Evolutionary conservation across 1,284 basidiomycete genomes (phyloP).

Genomic region (Mycena citricolor): DNA sequence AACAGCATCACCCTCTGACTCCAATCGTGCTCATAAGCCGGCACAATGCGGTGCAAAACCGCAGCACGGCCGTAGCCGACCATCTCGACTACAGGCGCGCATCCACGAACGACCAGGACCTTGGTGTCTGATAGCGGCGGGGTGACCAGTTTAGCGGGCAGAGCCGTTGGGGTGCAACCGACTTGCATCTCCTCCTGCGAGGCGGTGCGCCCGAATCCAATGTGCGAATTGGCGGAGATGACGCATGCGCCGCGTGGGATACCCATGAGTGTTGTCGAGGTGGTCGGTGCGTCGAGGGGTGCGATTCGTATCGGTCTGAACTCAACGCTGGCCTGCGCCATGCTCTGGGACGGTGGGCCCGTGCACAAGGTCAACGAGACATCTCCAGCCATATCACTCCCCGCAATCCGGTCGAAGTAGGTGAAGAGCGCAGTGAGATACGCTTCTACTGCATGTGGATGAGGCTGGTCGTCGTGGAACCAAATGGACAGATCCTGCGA

Average conservation of each 20-base stretch:
- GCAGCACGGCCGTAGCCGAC: slow-evolving; percentile 11
- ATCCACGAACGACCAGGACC: slow-evolving; percentile 17
- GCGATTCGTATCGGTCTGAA: slow-evolving; percentile 8
- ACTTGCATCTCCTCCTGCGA: slow-evolving; percentile 23
- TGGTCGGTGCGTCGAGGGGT: slow-evolving; percentile 3
- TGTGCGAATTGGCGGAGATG: slow-evolving; percentile 15
- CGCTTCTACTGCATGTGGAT: slow-evolving; percentile 14
- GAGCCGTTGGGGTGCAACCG: slow-evolving; percentile 12
- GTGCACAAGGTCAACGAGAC: slow-evolving; percentile 11
- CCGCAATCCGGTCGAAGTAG: slow-evolving; percentile 16
- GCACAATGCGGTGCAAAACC: background rate
- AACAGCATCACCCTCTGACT: slow-evolving; percentile 17
- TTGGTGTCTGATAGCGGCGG: slow-evolving; percentile 9
- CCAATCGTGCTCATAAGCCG: slow-evolving; percentile 8
- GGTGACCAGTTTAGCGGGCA: slow-evolving; percentile 15
- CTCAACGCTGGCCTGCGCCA: background rate
- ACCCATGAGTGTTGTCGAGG: slow-evolving; percentile 1
- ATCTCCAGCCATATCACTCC: no score
- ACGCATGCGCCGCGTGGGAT: slow-evolving; percentile 16
- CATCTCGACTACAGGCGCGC: slow-evolving; percentile 12
- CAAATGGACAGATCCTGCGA: slow-evolving; percentile 19
- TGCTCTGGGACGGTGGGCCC: background rate
- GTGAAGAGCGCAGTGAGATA: slow-evolving; percentile 16
- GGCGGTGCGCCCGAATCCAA: slow-evolving; percentile 20
- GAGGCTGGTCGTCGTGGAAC: slow-evolving; percentile 14